Base-by-base conservation (phyloP, 129 eudicot species). In the Flaveria robusta region DNA sequence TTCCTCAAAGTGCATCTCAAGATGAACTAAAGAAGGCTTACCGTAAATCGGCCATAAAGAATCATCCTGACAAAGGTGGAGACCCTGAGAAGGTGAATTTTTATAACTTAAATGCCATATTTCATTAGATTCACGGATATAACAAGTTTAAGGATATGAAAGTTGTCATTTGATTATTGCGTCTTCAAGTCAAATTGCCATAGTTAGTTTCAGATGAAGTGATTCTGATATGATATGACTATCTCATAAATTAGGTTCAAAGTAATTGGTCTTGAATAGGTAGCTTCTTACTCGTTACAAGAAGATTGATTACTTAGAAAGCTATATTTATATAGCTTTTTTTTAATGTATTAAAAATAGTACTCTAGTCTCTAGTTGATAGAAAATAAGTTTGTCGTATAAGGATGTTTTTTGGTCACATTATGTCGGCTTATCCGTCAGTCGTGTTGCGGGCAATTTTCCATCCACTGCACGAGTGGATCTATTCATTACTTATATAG, bases 11-110 rank as follows among this genome's bases (percentile, higher is more conserved):
- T 80, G 85, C 96, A 22, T 78, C 75, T 70, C 92, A 80, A 72
- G 97, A 91, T 83, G 97, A 91, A 56, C 71, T 91, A n/a, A 91
- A 89, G 83, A 91, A 89, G 82, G 97, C 97, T 0, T 91, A 91
- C 79, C 76, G 87, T 31, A 91, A 87, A 76, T 78, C 92, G 16
- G 97, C 97, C 66, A 89, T 91, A 67, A 91, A 85, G 82, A 91
- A 91, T 69, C 97, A 91, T 71, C 97, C 97, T 9, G 97, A 91
- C 78, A 91, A 91, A 79, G 97, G 97, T 69, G 97, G 97, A 42
- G 97, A 91, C 83, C 96, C 97, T 51, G 97, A 91, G 80, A 91
- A 91, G 88, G 97, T 89, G 55, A 68, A 26, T 49, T 34, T 13
- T 70, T 74, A 39, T 81, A 16, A 14, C 3, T 77, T 80, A 42